These are phyloP conservation scores for Pythium plurisporium DNA, from an alignment of 352 stramenopile genomes.

Conservation along the genomic window DNA sequence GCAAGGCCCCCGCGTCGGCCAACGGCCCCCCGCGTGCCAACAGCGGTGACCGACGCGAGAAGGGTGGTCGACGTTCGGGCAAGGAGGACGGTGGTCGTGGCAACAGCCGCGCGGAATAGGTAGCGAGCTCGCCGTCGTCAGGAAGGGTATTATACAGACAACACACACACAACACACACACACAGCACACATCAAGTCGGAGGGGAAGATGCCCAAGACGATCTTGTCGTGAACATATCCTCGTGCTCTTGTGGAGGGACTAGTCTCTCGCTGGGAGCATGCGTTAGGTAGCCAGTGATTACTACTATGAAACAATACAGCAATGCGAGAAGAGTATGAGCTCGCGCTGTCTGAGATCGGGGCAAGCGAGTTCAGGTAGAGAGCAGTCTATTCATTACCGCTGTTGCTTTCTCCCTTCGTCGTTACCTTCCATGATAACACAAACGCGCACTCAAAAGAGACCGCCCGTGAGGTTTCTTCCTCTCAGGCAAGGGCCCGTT, in stretches of 20 bases:
- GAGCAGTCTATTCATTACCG: slow-evolving; percentile 26
- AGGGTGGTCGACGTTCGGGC: slow-evolving; percentile 58
- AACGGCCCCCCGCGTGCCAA: slow-evolving; percentile 31
- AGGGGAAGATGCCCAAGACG: slow-evolving; percentile 26
- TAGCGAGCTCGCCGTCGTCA: background rate
- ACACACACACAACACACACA: slow-evolving; percentile 17
- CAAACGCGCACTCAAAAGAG: slow-evolving; percentile 7
- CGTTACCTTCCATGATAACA: background rate
- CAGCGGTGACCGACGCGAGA: slow-evolving; percentile 45
- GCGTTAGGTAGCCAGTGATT: slow-evolving; percentile 18
- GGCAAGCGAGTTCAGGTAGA: slow-evolving; percentile 2
- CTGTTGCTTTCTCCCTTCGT: slow-evolving; percentile 16
- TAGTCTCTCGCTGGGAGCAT: background rate
- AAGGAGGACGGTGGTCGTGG: slow-evolving; percentile 51
- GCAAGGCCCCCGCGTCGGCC: slow-evolving; percentile 24
- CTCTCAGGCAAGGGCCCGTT: background rate
- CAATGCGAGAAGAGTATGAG: slow-evolving; percentile 8
- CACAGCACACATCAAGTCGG: background rate
- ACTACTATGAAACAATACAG: slow-evolving; percentile 19
- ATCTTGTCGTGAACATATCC: slow-evolving; percentile 22
- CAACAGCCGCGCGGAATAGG: slow-evolving; percentile 45
- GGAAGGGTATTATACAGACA: slow-evolving; percentile 23
- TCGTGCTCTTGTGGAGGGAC: background rate
- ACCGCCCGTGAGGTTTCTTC: background rate
- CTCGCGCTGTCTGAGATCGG: background rate